A percentile compares a stretch with the other conserved stretches of the same genome.
phyloP scores from a whole-genome alignment of 257 asterid species.

The Nicotiana tabacum region DNA sequence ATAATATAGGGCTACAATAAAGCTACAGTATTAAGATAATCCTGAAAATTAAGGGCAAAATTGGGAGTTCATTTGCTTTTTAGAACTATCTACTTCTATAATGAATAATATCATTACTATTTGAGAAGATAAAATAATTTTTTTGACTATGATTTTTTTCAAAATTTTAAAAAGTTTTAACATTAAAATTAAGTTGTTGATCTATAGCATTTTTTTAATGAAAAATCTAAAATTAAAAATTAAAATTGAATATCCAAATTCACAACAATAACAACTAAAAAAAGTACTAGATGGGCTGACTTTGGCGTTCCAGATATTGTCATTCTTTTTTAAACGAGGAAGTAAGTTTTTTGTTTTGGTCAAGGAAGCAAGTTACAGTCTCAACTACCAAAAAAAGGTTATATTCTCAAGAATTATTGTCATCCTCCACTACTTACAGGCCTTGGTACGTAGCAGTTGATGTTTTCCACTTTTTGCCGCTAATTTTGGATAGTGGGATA shows the following conservation, averaged over 20 bases:
- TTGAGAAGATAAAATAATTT: neutral
- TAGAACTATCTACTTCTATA: neutral
- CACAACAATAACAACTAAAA: neutral
- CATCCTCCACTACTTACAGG: neutral
- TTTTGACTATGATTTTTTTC: neutral
- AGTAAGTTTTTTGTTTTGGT: neutral
- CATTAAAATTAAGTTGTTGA: too few relatives aligned
- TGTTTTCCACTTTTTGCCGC: neutral
- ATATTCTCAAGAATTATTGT: neutral
- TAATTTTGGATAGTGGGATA: conserved; percentile 1
- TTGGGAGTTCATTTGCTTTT: neutral
- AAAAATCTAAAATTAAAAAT: neutral
- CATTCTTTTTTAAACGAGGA: neutral
- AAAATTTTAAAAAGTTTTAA: too few relatives aligned
- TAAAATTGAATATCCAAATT: neutral
- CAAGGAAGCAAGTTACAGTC: too few relatives aligned
- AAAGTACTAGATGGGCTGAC: neutral
- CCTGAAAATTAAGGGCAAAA: neutral
- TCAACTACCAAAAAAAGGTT: too few relatives aligned
- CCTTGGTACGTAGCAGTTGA: neutral
- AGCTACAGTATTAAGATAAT: neutral
- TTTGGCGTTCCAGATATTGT: neutral
- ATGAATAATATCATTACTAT: neutral
- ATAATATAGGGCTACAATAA: neutral
- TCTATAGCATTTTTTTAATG: neutral